Conservation (phyloP, 176 grass and related monocot species). For the Thalia dealbata region DNA sequence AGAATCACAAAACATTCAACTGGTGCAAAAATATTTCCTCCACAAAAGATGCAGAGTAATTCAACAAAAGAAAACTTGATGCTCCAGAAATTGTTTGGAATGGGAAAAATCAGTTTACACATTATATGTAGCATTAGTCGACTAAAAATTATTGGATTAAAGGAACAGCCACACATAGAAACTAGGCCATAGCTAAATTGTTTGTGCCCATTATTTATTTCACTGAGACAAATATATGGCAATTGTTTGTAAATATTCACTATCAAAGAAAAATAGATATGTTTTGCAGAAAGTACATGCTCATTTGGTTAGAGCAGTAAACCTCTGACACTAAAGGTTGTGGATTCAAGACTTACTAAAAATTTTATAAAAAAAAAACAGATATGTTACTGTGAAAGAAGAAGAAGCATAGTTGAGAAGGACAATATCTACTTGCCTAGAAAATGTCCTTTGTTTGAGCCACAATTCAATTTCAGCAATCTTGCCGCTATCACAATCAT, state of each 20-base stretch:
- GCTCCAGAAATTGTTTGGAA: too few species aligned
- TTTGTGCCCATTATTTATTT: background rate
- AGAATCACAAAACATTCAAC: background rate
- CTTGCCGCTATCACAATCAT: slow-evolving; percentile 17
- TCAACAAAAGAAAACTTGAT: too few species aligned
- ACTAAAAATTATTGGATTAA: background rate
- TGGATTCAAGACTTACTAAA: too few species aligned
- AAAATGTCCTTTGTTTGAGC: slow-evolving; percentile 42
- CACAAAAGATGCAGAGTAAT: background rate
- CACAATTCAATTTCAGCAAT: slow-evolving; percentile 47
- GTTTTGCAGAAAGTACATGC: too few species aligned
- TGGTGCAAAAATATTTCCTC: background rate
- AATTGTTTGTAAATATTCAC: background rate
- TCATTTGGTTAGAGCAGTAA: too few species aligned
- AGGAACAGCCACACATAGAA: background rate
- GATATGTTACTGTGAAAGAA: background rate
- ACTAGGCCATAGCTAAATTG: background rate
- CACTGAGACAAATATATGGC: background rate
- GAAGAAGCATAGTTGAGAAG: slow-evolving; percentile 3
- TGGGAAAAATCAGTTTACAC: too few species aligned
- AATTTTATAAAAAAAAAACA: too few species aligned
- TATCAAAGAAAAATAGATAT: too few species aligned
- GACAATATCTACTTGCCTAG: slow-evolving; percentile 36
- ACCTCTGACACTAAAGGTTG: too few species aligned
- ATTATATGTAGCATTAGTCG: background rate